Percentiles rank a stretch among this genome's conserved stretches.
Evolutionary conservation across 2,329 filamentous ascomycete species (phyloP).

Genomic region (Fonsecaea pedrosoi): DNA sequence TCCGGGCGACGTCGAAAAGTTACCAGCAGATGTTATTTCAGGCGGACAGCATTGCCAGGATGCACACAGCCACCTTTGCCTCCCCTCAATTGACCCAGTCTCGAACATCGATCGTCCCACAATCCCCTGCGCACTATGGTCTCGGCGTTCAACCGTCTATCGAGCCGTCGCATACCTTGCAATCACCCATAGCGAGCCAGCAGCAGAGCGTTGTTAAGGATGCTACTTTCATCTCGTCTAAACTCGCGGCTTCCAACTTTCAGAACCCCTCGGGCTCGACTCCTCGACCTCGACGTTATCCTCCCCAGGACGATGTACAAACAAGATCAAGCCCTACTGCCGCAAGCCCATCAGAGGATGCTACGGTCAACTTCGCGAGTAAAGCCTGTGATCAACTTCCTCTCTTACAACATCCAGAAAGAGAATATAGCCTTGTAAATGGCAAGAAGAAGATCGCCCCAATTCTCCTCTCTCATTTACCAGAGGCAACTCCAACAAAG

Average conservation of each 20-base stretch:
- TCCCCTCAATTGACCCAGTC: conserved; percentile 28
- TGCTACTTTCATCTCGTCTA: background rate
- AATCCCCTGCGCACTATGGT: conserved; percentile 20
- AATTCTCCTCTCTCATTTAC: conserved; percentile 27
- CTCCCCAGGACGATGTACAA: background rate
- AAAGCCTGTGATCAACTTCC: background rate
- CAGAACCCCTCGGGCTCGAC: background rate
- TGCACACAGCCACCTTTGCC: conserved; percentile 20
- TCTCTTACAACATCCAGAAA: background rate
- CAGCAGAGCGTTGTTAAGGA: background rate
- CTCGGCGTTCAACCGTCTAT: conserved; percentile 23
- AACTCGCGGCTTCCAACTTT: background rate
- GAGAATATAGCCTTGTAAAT: conserved; percentile 8
- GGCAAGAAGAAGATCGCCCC: conserved; percentile 37
- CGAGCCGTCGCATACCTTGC: conserved; percentile 6
- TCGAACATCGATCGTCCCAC: conserved; percentile 18
- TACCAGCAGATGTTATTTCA: conserved; percentile 49
- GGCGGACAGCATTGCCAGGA: conserved; percentile 22
- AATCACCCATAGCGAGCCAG: conserved; percentile 17
- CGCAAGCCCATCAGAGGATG: background rate
- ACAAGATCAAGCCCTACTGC: background rate
- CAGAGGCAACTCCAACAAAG: conserved; percentile 1
- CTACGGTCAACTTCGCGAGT: too few relatives aligned
- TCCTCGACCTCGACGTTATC: background rate
- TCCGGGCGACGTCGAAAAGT: conserved; percentile 60